Percentiles rank a stretch among this genome's conserved stretches.
phyloP scores from a whole-genome alignment of 345 rosid genomes.

The Microcos paniculata region DNA sequence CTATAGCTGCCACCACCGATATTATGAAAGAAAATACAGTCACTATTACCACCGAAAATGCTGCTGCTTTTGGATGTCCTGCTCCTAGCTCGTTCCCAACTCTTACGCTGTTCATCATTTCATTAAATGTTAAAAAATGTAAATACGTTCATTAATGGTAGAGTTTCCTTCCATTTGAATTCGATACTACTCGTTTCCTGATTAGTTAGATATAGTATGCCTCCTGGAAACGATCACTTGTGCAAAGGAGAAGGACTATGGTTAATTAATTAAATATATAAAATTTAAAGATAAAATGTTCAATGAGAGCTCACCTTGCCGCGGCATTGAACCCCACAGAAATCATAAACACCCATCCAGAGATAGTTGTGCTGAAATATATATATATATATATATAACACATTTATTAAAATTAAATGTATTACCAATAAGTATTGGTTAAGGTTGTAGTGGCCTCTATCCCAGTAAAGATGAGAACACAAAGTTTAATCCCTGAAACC shows the following conservation, averaged over 20 bases:
- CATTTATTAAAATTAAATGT: too few relatives aligned
- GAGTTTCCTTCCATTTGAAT: background rate
- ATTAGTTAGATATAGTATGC: too few relatives aligned
- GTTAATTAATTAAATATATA: too few relatives aligned
- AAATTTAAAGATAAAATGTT: background rate
- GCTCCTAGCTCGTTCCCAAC: slow-evolving; percentile 87
- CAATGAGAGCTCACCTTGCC: slow-evolving; percentile 40
- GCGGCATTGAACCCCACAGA: slow-evolving; percentile 76
- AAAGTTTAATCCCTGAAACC: too few relatives aligned
- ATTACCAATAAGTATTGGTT: too few relatives aligned
- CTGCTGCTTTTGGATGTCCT: slow-evolving; percentile 62
- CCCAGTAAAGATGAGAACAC: too few relatives aligned
- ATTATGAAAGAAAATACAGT: slow-evolving; percentile 43
- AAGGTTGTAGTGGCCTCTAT: too few relatives aligned
- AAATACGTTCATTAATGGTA: background rate
- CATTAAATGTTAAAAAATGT: too few relatives aligned
- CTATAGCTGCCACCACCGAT: slow-evolving; percentile 34
- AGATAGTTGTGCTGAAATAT: slow-evolving; percentile 58
- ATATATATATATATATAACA: too few relatives aligned
- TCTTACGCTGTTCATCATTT: slow-evolving; percentile 54
- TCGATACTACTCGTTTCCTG: too few relatives aligned
- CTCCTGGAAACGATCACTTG: too few relatives aligned
- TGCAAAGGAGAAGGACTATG: too few relatives aligned
- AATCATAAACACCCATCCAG: slow-evolving; percentile 73
- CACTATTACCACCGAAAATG: slow-evolving; percentile 57